A percentile compares a stretch with the other conserved stretches of the same genome.
Conservation (phyloP, 257 asterid species). For the Nicotiana knightiana region DNA sequence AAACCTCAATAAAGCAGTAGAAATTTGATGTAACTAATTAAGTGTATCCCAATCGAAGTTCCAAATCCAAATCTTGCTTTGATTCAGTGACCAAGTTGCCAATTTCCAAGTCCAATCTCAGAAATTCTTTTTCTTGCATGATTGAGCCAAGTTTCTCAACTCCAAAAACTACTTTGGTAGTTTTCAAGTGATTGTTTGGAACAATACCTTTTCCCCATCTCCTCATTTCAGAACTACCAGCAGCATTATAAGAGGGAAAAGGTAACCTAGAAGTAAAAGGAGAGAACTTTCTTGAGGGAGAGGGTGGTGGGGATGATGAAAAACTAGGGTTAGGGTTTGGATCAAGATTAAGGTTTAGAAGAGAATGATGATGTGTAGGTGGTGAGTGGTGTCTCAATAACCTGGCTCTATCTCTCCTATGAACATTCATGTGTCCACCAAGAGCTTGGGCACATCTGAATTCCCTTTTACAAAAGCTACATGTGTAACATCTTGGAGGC, state of each 20-base stretch:
- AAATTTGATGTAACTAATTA: not conserved
- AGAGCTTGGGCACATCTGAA: constrained; percentile 95
- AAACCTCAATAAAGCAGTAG: not conserved
- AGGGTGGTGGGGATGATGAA: constrained; percentile 11
- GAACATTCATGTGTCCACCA: constrained; percentile 98
- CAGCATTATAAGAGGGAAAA: not conserved
- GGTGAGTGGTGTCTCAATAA: constrained; percentile 47
- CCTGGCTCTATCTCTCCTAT: constrained; percentile 70
- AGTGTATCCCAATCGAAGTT: constrained; percentile 75
- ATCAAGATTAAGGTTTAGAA: constrained; percentile 39
- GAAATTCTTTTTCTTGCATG: constrained; percentile 10
- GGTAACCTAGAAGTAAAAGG: constrained; percentile 25
- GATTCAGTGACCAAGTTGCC: constrained; percentile 22
- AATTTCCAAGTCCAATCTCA: constrained; percentile 65
- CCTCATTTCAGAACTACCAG: constrained; percentile 13
- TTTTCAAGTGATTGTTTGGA: not conserved
- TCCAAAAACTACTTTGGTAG: not conserved
- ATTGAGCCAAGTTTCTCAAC: constrained; percentile 15
- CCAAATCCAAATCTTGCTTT: constrained; percentile 72
- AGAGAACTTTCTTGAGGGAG: not conserved
- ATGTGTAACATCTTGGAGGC: constrained; percentile 82
- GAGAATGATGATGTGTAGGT: constrained; percentile 7
- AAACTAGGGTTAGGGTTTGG: constrained; percentile 41
- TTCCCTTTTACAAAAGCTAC: constrained; percentile 83
- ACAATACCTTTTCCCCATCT: not conserved